phyloP scores from a whole-genome alignment of 192 early-diverging fungal genomes.

The Coemansia erecta region DNA sequence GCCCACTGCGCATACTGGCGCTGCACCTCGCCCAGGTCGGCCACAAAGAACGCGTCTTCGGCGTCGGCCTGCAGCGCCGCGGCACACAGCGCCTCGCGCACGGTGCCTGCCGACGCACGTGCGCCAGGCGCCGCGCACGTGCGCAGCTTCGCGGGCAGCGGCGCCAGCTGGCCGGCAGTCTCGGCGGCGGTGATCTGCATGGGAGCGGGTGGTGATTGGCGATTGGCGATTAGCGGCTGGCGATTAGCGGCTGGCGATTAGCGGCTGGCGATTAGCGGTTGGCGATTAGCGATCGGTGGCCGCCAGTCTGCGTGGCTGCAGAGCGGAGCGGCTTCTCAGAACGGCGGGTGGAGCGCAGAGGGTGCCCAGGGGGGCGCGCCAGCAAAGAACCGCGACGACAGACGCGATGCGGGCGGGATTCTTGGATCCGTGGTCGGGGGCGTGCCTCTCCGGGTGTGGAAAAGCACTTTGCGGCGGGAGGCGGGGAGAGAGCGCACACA shows the following conservation, averaged over 20 bases:
- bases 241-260: too few species aligned
- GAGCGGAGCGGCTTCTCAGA: slow-evolving; percentile 12
- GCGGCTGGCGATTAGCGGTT: too few species aligned
- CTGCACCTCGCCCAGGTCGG: slow-evolving; percentile 87
- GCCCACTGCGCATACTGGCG: slow-evolving; percentile 87
- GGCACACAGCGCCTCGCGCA: slow-evolving; percentile 29
- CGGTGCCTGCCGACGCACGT: slow-evolving; percentile 20
- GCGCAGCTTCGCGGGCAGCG: slow-evolving; percentile 24
- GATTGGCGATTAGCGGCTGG: too few species aligned
- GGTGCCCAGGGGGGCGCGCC: slow-evolving; percentile 43
- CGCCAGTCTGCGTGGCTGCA: slow-evolving; percentile 4
- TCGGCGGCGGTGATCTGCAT: background rate
- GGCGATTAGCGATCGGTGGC: background rate
- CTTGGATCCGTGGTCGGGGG: slow-evolving; percentile 10
- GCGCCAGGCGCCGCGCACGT: slow-evolving; percentile 3
- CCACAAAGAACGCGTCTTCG: slow-evolving; percentile 94
- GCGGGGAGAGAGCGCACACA: background rate
- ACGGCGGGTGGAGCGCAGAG: slow-evolving; percentile 12
- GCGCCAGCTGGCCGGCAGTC: slow-evolving; percentile 12
- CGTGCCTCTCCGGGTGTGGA: slow-evolving; percentile 25
- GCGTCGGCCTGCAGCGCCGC: slow-evolving; percentile 54
- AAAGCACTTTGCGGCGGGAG: slow-evolving; percentile 14
- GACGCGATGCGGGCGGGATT: slow-evolving; percentile 21
- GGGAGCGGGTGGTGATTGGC: background rate
- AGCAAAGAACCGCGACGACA: slow-evolving; percentile 29